phyloP scores from a whole-genome alignment of 305 asterid genomes.

The Plantago coronopus region DNA sequence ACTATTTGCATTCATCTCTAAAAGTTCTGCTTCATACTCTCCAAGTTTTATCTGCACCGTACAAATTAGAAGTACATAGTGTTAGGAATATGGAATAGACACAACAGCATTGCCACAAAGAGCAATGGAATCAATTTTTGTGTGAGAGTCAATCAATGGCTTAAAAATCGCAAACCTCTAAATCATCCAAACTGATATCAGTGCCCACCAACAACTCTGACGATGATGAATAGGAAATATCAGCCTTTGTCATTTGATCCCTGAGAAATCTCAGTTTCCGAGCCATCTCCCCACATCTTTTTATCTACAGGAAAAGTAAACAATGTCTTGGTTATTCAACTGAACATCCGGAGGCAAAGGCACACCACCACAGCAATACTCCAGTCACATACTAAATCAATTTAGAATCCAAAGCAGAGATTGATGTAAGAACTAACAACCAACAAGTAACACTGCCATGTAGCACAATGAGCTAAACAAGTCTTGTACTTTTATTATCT shows the following conservation, averaged over 20 bases:
- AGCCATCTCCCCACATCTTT: slow-evolving; percentile 60
- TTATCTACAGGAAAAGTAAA: slow-evolving; percentile 33
- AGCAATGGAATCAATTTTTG: slow-evolving; percentile 7
- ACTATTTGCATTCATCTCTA: slow-evolving; percentile 53
- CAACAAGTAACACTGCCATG: background rate
- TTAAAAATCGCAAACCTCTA: slow-evolving; percentile 43
- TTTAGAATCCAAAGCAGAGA: too few relatives aligned
- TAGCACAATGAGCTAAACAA: slow-evolving; percentile 1
- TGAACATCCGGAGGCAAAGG: background rate
- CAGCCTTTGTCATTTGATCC: slow-evolving; percentile 52
- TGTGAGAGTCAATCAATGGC: background rate
- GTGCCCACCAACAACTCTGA: slow-evolving; percentile 28
- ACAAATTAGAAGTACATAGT: background rate
- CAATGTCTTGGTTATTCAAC: background rate
- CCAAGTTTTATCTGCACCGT: slow-evolving; percentile 46
- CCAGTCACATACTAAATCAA: background rate
- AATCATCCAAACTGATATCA: slow-evolving; percentile 39
- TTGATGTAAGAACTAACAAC: background rate
- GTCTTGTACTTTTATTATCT: background rate
- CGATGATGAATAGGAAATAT: slow-evolving; percentile 31
- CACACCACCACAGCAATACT: too few relatives aligned
- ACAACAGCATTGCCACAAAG: background rate
- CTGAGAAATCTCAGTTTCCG: slow-evolving; percentile 48
- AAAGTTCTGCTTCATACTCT: slow-evolving; percentile 52
- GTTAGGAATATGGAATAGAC: background rate